These are phyloP conservation scores for Cyathus striatus DNA, from an alignment of 768 basidiomycete species.

Conservation along the genomic window DNA sequence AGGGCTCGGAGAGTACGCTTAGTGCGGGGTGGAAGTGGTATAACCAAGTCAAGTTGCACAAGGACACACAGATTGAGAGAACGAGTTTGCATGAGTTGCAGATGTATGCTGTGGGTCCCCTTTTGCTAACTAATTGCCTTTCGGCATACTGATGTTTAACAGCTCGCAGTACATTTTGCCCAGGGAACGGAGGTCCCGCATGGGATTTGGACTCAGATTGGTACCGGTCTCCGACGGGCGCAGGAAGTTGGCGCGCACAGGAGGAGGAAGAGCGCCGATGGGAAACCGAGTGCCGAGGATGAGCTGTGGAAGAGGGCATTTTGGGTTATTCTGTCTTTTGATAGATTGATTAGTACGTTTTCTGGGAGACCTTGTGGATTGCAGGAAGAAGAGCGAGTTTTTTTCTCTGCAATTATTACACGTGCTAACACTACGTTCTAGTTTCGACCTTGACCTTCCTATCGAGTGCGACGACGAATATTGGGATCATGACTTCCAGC, in stretches of 20 bases:
- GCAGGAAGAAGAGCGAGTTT: constrained; percentile 67
- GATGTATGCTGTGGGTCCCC: constrained; percentile 48
- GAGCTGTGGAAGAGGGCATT: constrained; percentile 75
- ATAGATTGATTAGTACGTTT: constrained; percentile 38
- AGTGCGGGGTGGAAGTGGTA: constrained; percentile 65
- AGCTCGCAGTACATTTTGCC: constrained; percentile 45
- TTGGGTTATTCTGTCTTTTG: constrained; percentile 49
- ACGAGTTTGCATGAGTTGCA: constrained; percentile 73
- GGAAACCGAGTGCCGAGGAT: constrained; percentile 42
- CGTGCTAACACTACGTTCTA: constrained; percentile 15
- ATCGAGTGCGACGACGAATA: constrained; percentile 66
- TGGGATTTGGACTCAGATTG: constrained; percentile 58
- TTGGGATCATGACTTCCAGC: constrained; percentile 63
- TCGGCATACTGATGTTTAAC: constrained; percentile 3
- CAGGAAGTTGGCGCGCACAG: constrained; percentile 75
- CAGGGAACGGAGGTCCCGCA: constrained; percentile 45
- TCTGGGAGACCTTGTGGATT: constrained; percentile 70
- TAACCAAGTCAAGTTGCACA: constrained; percentile 58
- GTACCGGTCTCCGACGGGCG: constrained; percentile 63
- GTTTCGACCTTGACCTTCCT: constrained; percentile 68
- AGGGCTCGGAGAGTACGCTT: constrained; percentile 33
- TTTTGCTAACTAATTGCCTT: no score
- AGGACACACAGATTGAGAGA: constrained; percentile 51
- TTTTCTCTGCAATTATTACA: not conserved
- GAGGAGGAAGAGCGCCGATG: constrained; percentile 19